Conservation (phyloP, 768 basidiomycete genomes). For the Mycena latifolia region DNA sequence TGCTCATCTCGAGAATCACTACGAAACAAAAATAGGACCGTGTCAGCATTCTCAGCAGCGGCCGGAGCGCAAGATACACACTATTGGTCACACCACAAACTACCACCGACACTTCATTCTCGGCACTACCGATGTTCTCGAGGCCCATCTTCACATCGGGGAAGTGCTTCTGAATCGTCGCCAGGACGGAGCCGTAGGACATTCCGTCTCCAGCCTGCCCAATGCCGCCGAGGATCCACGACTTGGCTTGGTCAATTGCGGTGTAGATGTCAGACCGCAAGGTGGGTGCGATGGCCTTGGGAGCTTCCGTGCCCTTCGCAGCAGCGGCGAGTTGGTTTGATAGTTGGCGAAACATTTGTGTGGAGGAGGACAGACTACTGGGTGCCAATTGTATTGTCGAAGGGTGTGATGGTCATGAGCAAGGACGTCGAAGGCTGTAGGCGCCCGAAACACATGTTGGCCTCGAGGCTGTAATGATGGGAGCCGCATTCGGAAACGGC, state of each 20-base stretch:
- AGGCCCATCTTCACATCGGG: constrained; percentile 58
- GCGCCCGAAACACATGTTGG: constrained; percentile 19
- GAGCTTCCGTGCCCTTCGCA: constrained; percentile 47
- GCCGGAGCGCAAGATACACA: constrained; percentile 3
- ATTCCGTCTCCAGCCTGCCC: constrained; percentile 69
- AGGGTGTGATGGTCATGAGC: constrained; percentile 24
- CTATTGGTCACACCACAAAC: constrained; percentile 65
- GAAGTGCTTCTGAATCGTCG: constrained; percentile 55
- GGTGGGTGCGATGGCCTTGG: constrained; percentile 61
- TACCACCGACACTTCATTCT: constrained; percentile 61
- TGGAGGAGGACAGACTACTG: constrained; percentile 1
- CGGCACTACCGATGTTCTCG: constrained; percentile 59
- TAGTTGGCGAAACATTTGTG: constrained; percentile 63
- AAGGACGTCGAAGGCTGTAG: constrained; percentile 21
- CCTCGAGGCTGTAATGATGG: constrained; percentile 26
- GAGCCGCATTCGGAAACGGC: constrained; percentile 1
- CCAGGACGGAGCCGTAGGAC: constrained; percentile 58
- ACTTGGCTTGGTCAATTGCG: constrained; percentile 58
- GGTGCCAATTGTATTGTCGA: constrained; percentile 24
- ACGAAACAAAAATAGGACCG: constrained; percentile 3
- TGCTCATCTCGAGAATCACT: constrained; percentile 66
- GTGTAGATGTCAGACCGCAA: constrained; percentile 65
- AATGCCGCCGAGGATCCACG: constrained; percentile 57
- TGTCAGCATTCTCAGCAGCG: constrained; percentile 23
- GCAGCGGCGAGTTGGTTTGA: constrained; percentile 54